Percentiles rank a stretch among this genome's conserved stretches.
Conservation (phyloP, 306 rosid genomes). For the Cicer judaicum region DNA sequence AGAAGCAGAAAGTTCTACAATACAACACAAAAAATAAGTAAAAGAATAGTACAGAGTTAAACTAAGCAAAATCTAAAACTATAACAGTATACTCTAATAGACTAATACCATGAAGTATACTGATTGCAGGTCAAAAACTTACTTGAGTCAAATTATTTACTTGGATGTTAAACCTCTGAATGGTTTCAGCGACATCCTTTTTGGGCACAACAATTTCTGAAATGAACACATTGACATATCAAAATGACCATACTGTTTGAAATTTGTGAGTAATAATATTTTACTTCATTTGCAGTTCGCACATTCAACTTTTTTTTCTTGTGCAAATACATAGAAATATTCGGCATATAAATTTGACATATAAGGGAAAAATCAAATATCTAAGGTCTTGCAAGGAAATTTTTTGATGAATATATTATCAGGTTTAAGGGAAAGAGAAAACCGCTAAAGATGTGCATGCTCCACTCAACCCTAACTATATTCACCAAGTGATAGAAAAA, state of each 20-base stretch:
- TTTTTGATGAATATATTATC: background rate
- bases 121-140: constrained; percentile 36
- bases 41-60: background rate
- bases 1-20: constrained; percentile 12
- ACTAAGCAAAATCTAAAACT: constrained; percentile 5
- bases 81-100: background rate
- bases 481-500: constrained; percentile 14
- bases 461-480: background rate
- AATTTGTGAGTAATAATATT: background rate
- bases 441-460: constrained; percentile 11
- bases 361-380: background rate
- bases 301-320: constrained; percentile 4
- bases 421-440: constrained; percentile 16
- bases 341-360: constrained; percentile 34
- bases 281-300: constrained; percentile 7
- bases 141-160: constrained; percentile 97
- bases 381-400: constrained; percentile 11
- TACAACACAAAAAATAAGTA: background rate
- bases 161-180: constrained; percentile 88
- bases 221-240: constrained; percentile 46
- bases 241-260: constrained; percentile 18
- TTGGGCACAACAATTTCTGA: constrained; percentile 81
- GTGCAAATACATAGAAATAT: constrained; percentile 10
- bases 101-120: constrained; percentile 30
- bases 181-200: constrained; percentile 71